Percentiles rank a stretch among this genome's conserved stretches.
Conservation (phyloP, 371 early-diverging fungal genomes). For the Fennellomyces sp. region DNA sequence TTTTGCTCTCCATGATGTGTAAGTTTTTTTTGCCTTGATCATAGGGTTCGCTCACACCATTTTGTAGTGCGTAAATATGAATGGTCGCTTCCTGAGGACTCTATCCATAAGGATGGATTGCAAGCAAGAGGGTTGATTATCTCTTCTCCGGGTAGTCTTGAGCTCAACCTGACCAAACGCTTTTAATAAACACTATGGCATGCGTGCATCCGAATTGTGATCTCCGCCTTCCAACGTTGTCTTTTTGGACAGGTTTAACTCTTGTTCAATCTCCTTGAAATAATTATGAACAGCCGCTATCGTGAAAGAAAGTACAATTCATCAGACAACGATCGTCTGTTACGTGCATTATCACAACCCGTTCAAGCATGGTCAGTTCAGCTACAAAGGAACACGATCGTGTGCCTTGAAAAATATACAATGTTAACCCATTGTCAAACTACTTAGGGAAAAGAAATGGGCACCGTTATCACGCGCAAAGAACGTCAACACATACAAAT, state of each 20-base stretch:
- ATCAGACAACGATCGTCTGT: slow-evolving; percentile 48
- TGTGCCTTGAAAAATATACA: too few relatives aligned
- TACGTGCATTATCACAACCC: slow-evolving; percentile 49
- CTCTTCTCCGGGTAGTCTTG: not conserved
- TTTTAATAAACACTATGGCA: too few relatives aligned
- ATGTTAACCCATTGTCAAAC: not conserved
- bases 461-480: slow-evolving; percentile 53
- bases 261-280: too few relatives aligned
- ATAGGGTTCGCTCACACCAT: not conserved
- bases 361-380: slow-evolving; percentile 53
- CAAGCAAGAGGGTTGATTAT: not conserved
- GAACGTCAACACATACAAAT: slow-evolving; percentile 54
- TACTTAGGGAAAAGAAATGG: slow-evolving; percentile 69
- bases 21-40: slow-evolving; percentile 4
- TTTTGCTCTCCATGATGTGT: slow-evolving; percentile 16
- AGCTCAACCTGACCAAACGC: not conserved
- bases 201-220: too few relatives aligned
- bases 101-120: slow-evolving; percentile 12
- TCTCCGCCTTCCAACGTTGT: too few relatives aligned
- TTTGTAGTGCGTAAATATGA: slow-evolving; percentile 22
- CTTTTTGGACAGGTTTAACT: too few relatives aligned
- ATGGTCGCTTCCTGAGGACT: slow-evolving; percentile 16
- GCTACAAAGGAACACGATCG: too few relatives aligned
- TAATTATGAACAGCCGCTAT: slow-evolving; percentile 27
- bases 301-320: slow-evolving; percentile 51